phyloP scores from a whole-genome alignment of 2,329 filamentous ascomycete species.

The Orbilia javanica region DNA sequence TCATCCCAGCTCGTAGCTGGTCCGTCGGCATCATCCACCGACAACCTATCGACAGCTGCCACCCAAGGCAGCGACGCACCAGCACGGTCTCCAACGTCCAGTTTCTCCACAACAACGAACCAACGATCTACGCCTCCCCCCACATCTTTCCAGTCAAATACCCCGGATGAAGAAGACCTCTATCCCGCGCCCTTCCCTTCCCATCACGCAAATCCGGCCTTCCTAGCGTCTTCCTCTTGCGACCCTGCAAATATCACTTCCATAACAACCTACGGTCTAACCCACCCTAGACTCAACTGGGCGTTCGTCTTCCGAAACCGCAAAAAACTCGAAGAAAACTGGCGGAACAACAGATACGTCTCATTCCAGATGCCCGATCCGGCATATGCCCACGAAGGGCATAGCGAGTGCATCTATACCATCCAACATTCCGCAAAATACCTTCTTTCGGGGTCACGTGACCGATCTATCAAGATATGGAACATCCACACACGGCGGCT shows the following conservation, averaged over 20 bases:
- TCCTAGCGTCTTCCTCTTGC: constrained; percentile 50
- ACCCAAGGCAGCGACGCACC: constrained; percentile 39
- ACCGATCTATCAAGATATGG: constrained; percentile 90
- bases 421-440: constrained; percentile 88
- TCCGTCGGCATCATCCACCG: not conserved
- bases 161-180: constrained; percentile 57
- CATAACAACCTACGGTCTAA: constrained; percentile 70
- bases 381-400: constrained; percentile 81
- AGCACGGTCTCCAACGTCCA: constrained; percentile 63
- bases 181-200: constrained; percentile 34
- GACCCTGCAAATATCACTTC: constrained; percentile 60
- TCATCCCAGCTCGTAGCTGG: too few relatives aligned
- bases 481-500: constrained; percentile 84
- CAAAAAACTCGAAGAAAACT: constrained; percentile 86
- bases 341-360: constrained; percentile 82
- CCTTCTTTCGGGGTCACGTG: constrained; percentile 92
- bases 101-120: constrained; percentile 65
- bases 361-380: constrained; percentile 95
- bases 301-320: constrained; percentile 92
- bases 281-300: constrained; percentile 82
- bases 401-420: constrained; percentile 93
- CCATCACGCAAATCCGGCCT: constrained; percentile 33
- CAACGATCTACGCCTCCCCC: constrained; percentile 53
- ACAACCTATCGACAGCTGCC: constrained; percentile 43
- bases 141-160: constrained; percentile 41